Evolutionary conservation across 805 yeast genomes (phyloP).

Genomic region (Cyberlindnera galapagoensis): DNA sequence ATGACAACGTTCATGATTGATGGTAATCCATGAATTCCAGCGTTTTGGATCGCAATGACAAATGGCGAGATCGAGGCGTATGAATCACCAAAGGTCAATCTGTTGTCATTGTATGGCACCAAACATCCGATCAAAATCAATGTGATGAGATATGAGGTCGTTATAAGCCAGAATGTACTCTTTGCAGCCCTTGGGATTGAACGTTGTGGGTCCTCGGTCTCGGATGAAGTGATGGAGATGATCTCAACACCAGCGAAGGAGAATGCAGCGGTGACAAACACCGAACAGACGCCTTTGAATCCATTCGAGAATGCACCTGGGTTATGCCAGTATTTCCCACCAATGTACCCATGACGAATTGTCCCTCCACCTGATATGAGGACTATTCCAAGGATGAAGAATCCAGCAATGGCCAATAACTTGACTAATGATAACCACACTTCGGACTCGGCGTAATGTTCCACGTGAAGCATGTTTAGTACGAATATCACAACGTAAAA

Average conservation of each 20-base stretch:
- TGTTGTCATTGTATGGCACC: conserved; percentile 54
- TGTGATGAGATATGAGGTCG: conserved; percentile 56
- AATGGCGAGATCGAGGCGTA: conserved; percentile 71
- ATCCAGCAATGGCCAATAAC: conserved; percentile 43
- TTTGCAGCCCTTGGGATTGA: conserved; percentile 68
- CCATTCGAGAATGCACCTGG: conserved; percentile 49
- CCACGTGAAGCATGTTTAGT: conserved; percentile 45
- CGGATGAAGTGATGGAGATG: conserved; percentile 72
- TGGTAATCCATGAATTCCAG: conserved; percentile 60
- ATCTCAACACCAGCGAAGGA: conserved; percentile 70
- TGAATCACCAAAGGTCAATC: conserved; percentile 40
- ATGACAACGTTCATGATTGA: conserved; percentile 64
- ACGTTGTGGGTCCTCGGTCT: conserved; percentile 58
- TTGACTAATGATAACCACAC: conserved; percentile 40
- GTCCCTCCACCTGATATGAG: conserved; percentile 52
- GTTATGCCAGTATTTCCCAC: conserved; percentile 43
- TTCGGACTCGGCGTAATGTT: conserved; percentile 52
- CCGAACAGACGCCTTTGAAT: conserved; percentile 63
- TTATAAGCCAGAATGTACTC: conserved; percentile 76
- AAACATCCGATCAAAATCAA: conserved; percentile 53
- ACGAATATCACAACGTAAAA: conserved; percentile 39
- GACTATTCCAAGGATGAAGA: conserved; percentile 42
- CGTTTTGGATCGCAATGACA: conserved; percentile 60
- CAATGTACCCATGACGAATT: conserved; percentile 38
- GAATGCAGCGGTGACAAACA: conserved; percentile 69